Percentiles rank a stretch among this genome's conserved stretches.
Conservation (phyloP, 441 rosid genomes). For the Syzygium syzygioides region DNA sequence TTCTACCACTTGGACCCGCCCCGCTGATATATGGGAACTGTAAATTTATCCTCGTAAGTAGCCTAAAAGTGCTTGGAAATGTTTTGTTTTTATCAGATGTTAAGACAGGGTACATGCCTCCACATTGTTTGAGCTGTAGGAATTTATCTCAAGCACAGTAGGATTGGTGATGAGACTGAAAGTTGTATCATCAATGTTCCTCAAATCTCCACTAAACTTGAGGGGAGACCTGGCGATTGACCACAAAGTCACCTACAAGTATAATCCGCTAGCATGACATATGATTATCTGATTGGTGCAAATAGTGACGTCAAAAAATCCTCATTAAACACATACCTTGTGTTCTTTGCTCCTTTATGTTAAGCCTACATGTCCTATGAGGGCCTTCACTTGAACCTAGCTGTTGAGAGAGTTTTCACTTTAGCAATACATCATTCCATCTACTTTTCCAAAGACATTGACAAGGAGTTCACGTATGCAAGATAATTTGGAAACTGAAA, state of each 20-base stretch:
- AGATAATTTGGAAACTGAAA: slow-evolving; percentile 11
- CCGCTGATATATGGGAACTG: slow-evolving; percentile 61
- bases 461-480: background rate
- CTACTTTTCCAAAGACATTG: background rate
- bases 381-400: slow-evolving; percentile 77
- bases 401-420: background rate
- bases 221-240: slow-evolving; percentile 89
- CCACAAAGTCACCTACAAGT: slow-evolving; percentile 86
- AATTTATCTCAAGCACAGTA: slow-evolving; percentile 58
- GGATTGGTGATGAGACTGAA: slow-evolving; percentile 72
- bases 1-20: slow-evolving; percentile 7
- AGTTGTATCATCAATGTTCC: slow-evolving; percentile 59
- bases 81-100: background rate
- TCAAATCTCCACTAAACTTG: slow-evolving; percentile 92
- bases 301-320: background rate
- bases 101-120: slow-evolving; percentile 44
- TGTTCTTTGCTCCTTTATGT: slow-evolving; percentile 59
- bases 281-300: background rate
- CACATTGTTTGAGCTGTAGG: slow-evolving; percentile 59
- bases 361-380: slow-evolving; percentile 59
- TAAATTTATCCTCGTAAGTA: slow-evolving; percentile 1
- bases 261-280: background rate
- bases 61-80: background rate
- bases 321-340: slow-evolving; percentile 42
- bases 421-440: background rate